Evolutionary conservation across 1,139 yeast species (phyloP).

Genomic region (Scheffersomyces cryptocercus): DNA sequence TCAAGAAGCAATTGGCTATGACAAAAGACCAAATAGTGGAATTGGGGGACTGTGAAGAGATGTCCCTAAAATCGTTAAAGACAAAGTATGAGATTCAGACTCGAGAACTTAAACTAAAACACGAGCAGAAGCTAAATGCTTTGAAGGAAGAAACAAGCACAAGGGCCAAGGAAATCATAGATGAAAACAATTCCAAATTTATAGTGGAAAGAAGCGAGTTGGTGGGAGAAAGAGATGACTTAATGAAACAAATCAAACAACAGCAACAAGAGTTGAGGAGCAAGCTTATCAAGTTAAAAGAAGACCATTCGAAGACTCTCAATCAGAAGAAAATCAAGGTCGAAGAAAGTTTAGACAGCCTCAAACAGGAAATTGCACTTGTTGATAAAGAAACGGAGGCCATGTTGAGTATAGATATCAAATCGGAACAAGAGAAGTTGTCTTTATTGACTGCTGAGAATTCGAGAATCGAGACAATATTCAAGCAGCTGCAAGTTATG

Average conservation of each 20-base stretch:
- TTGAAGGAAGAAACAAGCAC: slow-evolving; percentile 36
- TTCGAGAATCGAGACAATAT: slow-evolving; percentile 4
- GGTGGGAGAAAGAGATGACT: slow-evolving; percentile 11
- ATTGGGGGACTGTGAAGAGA: slow-evolving; percentile 25
- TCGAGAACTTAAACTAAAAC: slow-evolving; percentile 33
- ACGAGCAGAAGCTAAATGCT: slow-evolving; percentile 34
- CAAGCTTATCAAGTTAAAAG: slow-evolving; percentile 28
- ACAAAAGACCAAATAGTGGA: slow-evolving; percentile 32
- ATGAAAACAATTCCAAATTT: slow-evolving; percentile 23
- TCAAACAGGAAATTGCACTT: slow-evolving; percentile 15
- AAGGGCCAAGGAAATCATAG: slow-evolving; percentile 37
- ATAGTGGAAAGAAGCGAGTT: slow-evolving; percentile 25
- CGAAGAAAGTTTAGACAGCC: slow-evolving; percentile 19
- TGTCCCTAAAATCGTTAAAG: slow-evolving; percentile 29
- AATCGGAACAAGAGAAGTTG: slow-evolving; percentile 3
- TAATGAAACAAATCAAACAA: slow-evolving; percentile 12
- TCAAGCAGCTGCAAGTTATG: slow-evolving; percentile 10
- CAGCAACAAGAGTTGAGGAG: slow-evolving; percentile 22
- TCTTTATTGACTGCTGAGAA: slow-evolving; percentile 5
- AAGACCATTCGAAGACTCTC: slow-evolving; percentile 23
- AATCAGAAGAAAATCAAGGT: slow-evolving; percentile 18
- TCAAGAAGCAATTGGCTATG: slow-evolving; percentile 19
- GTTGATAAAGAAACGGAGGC: slow-evolving; percentile 5
- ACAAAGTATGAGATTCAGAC: slow-evolving; percentile 35
- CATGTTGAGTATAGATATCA: neutral